Base-by-base conservation (phyloP, 140 eudicot species). In the Erigeron philadelphicus region DNA sequence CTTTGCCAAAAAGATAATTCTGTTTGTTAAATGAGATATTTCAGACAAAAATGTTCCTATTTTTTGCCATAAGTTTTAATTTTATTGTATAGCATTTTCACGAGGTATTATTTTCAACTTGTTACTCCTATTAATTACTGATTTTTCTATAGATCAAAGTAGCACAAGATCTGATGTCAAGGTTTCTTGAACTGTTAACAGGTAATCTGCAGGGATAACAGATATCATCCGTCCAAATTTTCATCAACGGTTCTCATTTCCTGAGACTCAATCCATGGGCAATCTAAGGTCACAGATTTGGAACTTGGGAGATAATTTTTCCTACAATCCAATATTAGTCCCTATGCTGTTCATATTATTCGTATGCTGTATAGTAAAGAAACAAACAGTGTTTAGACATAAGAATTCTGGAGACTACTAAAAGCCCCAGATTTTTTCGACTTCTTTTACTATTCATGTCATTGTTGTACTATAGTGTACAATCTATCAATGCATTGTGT, bases 331-430 rank as follows among this genome's bases (percentile, higher is more conserved):
- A 60, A 52, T 66, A 74, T 61, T 81, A 63, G 73, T 71, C 61
- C 44, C 40, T 58, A 43, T 68, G 72, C 12, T 52, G 78, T 64
- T 72, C 50, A 78, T 75, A 71, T 74, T 72, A 31, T 81, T 67
- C 55, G 61, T 76, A 65, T 75, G 82, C 8, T 81, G 75, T 84
- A 76, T 79, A 75, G 86, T 66, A 76, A 62, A 65, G 50, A 18
- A 46, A 38, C 69, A 62, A 71, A 67, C 53, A 66, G 76, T 74
- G 46, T 53, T 68, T 70, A 61, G 79, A 61, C 74, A 79, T 67
- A 83, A 75, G 78, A 79, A 66, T 69, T 67, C 72, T 76, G 73
- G 64, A 68, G 47, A 43, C 61, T 43, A 57, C 58, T 50, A 42
- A 64, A 79, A 31, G 69, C 53, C 58, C 80, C 78, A 59, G 71